A percentile compares a stretch with the other conserved stretches of the same genome.
Evolutionary conservation across 2,329 filamentous ascomycete genomes (phyloP).

Genomic region (Epichloe brachyelytri): DNA sequence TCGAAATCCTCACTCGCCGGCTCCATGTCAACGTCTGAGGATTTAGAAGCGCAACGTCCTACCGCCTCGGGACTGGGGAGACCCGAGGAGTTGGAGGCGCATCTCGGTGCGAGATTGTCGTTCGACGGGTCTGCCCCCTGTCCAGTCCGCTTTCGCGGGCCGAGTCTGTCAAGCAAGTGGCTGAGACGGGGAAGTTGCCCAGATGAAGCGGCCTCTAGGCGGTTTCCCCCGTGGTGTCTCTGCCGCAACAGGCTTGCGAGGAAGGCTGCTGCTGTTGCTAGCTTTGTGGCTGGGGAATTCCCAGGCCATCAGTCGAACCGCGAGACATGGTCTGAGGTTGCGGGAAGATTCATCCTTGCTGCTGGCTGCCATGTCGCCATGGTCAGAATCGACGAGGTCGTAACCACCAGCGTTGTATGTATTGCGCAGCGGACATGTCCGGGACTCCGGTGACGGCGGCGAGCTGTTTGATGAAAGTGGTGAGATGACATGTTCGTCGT

Average conservation of each 20-base stretch:
- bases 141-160: not conserved
- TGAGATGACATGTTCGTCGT: not conserved
- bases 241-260: not conserved
- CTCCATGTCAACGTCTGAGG: not conserved
- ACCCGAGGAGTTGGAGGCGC: not conserved
- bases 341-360: not conserved
- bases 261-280: not conserved
- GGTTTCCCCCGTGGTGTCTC: not conserved
- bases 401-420: not conserved
- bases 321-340: not conserved
- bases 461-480: not conserved
- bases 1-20: not conserved
- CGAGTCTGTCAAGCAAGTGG: not conserved
- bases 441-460: not conserved
- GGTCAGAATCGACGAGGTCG: not conserved
- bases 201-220: not conserved
- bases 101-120: not conserved
- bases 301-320: not conserved
- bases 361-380: not conserved
- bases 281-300: not conserved
- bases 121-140: not conserved
- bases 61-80: not conserved
- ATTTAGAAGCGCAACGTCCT: not conserved
- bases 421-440: too few species aligned
- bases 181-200: not conserved